Conservation (phyloP, 495 filamentous ascomycete genomes). For the Penicillium steckii region DNA sequence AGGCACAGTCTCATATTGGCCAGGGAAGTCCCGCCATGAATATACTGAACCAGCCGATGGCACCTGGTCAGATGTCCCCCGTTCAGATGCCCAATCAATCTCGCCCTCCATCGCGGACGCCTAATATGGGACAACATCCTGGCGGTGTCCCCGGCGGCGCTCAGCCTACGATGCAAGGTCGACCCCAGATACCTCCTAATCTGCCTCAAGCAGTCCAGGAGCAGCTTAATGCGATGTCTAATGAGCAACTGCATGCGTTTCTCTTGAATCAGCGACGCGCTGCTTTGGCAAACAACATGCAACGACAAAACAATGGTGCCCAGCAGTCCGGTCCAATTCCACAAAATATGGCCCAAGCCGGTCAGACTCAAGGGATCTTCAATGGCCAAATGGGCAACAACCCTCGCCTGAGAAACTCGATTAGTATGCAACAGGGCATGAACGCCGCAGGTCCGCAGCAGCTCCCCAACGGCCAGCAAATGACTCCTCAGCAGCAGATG, state of each 20-base stretch:
- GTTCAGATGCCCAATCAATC: constrained; percentile 36
- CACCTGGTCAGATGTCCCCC: constrained; percentile 45
- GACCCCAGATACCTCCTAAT: constrained; percentile 33
- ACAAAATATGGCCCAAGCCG: constrained; percentile 30
- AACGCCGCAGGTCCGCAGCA: constrained; percentile 31
- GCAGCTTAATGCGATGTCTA: constrained; percentile 33
- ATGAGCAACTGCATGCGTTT: constrained; percentile 35
- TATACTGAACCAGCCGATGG: constrained; percentile 59
- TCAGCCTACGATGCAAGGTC: constrained; percentile 35
- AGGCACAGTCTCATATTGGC: constrained; percentile 35
- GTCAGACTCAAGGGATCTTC: constrained; percentile 38
- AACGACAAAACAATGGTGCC: constrained; percentile 20
- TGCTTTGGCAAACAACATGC: constrained; percentile 27
- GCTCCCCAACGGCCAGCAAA: constrained; percentile 32
- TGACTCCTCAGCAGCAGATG: constrained; percentile 34
- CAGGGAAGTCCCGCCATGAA: constrained; percentile 51
- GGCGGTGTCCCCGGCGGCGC: constrained; percentile 22
- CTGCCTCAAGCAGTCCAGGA: constrained; percentile 37
- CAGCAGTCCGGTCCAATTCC: constrained; percentile 32
- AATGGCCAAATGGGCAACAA: constrained; percentile 38
- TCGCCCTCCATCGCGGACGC: constrained; percentile 38
- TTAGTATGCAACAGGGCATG: constrained; percentile 36
- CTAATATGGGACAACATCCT: constrained; percentile 33
- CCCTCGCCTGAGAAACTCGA: constrained; percentile 32
- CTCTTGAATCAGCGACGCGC: constrained; percentile 37